Percentiles rank a stretch among this genome's conserved stretches.
Conservation (phyloP, 345 rosid genomes). For the Stellera chamaejasme region DNA sequence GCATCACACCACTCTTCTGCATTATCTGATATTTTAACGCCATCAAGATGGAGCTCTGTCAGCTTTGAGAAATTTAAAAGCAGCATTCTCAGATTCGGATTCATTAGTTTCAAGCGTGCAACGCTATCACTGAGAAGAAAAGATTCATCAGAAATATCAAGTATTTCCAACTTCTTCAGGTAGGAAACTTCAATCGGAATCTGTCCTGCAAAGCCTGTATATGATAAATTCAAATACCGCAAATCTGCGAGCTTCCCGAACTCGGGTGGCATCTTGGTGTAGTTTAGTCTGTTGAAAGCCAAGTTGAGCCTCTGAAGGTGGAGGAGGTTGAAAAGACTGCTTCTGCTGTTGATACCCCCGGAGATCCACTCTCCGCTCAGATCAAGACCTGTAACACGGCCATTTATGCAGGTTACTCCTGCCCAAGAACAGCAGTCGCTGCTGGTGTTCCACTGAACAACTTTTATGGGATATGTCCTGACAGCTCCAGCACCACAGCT, state of each 20-base stretch:
- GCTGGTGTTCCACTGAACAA: conserved; percentile 2
- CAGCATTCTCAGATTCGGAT: conserved; percentile 14
- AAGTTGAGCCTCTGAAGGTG: conserved; percentile 10
- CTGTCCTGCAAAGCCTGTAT: conserved; percentile 28
- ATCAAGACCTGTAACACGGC: conserved; percentile 11
- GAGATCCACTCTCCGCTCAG: conserved; percentile 21
- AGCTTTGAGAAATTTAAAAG: conserved; percentile 8
- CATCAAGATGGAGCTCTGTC: conserved; percentile 19
- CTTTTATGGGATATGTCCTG: background rate
- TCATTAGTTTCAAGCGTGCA: conserved; percentile 9
- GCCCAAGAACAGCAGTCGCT: conserved; percentile 14
- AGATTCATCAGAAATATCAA: conserved; percentile 13
- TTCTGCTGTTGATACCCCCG: conserved; percentile 13
- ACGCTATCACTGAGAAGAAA: background rate
- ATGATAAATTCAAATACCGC: conserved; percentile 25
- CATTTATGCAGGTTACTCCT: conserved; percentile 9
- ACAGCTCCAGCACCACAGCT: too few relatives aligned
- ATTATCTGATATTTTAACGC: conserved; percentile 8
- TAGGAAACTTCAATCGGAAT: conserved; percentile 20
- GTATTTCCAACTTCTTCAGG: conserved; percentile 15
- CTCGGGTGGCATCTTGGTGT: background rate
- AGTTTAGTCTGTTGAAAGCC: conserved; percentile 8
- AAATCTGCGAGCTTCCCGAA: conserved; percentile 5
- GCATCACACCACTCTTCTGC: conserved; percentile 23
- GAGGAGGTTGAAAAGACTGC: conserved; percentile 10